These are phyloP conservation scores for Vanderwaltozyma verrucispora DNA, from an alignment of 805 yeast species.

Conservation along the genomic window DNA sequence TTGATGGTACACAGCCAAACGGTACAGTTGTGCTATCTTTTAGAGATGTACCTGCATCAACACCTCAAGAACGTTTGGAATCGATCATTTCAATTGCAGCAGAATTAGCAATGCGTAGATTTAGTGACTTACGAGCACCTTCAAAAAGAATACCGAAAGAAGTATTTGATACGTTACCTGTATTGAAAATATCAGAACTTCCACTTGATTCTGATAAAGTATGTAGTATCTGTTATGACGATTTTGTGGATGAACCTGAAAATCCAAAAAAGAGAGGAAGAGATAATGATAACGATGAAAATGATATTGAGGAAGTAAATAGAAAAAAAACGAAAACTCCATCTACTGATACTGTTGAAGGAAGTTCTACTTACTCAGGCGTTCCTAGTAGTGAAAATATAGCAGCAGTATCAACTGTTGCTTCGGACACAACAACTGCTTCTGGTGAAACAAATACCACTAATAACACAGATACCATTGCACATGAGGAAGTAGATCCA, in stretches of 20 bases:
- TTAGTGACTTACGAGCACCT: slow-evolving; percentile 35
- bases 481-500: slow-evolving; percentile 10
- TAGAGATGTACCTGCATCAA: slow-evolving; percentile 52
- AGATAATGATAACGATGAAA: slow-evolving; percentile 17
- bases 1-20: slow-evolving; percentile 5
- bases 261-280: slow-evolving; percentile 18
- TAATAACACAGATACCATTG: neutral
- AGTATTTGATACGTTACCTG: slow-evolving; percentile 42
- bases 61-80: slow-evolving; percentile 50
- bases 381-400: too few relatives aligned
- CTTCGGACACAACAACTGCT: too few relatives aligned
- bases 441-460: too few relatives aligned
- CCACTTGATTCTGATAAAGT: slow-evolving; percentile 9
- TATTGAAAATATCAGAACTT: slow-evolving; percentile 26
- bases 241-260: slow-evolving; percentile 27
- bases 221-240: slow-evolving; percentile 62
- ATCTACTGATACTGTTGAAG: too few relatives aligned
- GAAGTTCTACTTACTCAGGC: too few relatives aligned
- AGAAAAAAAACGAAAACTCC: slow-evolving; percentile 6
- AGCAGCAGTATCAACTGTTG: too few relatives aligned
- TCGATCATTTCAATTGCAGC: slow-evolving; percentile 58
- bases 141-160: slow-evolving; percentile 43
- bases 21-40: slow-evolving; percentile 56
- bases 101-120: slow-evolving; percentile 55
- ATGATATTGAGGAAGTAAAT: slow-evolving; percentile 11